A percentile compares a stretch with the other conserved stretches of the same genome.
These are phyloP conservation scores for Starmerella scarabaei DNA, from an alignment of 805 yeast species.

Conservation along the genomic window DNA sequence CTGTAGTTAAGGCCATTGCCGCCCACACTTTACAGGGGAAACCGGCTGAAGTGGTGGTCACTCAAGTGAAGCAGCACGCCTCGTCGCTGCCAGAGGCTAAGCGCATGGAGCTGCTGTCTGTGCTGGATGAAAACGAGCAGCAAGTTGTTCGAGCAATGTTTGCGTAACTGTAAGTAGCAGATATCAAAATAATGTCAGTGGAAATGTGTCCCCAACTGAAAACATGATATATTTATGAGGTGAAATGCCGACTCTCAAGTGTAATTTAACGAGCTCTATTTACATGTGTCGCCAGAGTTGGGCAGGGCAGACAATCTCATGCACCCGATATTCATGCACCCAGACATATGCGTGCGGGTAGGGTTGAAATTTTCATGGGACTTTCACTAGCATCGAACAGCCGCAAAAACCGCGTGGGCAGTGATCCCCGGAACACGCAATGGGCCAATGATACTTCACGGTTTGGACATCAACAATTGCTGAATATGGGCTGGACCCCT, in stretches of 20 bases:
- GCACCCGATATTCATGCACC: too few relatives aligned
- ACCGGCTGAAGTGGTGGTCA: constrained; percentile 53
- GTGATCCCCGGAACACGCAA: constrained; percentile 83
- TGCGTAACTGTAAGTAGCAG: too few relatives aligned
- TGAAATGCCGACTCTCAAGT: too few relatives aligned
- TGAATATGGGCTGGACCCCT: constrained; percentile 80
- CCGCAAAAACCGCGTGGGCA: constrained; percentile 72
- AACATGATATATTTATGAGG: too few relatives aligned
- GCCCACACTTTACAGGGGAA: constrained; percentile 55
- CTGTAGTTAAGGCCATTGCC: constrained; percentile 62
- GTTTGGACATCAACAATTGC: constrained; percentile 79
- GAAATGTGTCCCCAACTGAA: neutral
- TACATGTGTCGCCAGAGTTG: too few relatives aligned
- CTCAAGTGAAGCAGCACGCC: constrained; percentile 50
- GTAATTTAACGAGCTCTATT: too few relatives aligned
- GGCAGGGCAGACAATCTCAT: too few relatives aligned
- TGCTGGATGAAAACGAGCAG: constrained; percentile 49
- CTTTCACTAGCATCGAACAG: constrained; percentile 46
- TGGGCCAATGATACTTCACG: constrained; percentile 69
- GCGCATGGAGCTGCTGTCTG: constrained; percentile 50
- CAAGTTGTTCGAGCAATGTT: constrained; percentile 51
- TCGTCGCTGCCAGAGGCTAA: constrained; percentile 54
- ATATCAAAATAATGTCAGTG: neutral
- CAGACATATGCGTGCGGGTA: too few relatives aligned
- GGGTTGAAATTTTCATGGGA: constrained; percentile 12